Evolutionary conservation across 148 eudicot species (phyloP).

Genomic region (Rhododendron williamsianum): DNA sequence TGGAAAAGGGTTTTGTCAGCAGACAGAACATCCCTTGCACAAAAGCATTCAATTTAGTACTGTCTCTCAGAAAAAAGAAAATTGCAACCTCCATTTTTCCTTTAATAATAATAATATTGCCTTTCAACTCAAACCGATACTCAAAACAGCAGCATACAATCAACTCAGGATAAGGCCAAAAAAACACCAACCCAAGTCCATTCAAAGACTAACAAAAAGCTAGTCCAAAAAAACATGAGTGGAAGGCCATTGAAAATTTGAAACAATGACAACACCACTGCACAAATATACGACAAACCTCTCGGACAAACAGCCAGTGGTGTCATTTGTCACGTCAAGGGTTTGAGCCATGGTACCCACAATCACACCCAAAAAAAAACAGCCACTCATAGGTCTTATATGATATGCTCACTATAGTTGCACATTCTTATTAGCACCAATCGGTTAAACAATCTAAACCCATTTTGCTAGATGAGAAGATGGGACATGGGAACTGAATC

Average conservation of each 20-base stretch:
- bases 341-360: no score
- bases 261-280: no score
- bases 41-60: neutral
- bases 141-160: neutral
- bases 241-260: no score
- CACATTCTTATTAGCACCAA: neutral
- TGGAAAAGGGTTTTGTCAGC: neutral
- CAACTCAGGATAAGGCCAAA: neutral
- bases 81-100: no score
- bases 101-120: no score
- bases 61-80: no score
- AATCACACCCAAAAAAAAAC: no score
- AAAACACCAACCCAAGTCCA: neutral
- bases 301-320: neutral
- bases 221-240: no score
- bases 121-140: neutral
- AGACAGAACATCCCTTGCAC: neutral
- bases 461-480: neutral
- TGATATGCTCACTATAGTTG: neutral
- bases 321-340: no score
- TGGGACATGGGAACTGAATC: neutral
- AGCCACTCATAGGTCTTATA: neutral
- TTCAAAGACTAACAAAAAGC: neutral
- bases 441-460: neutral
- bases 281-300: neutral